Conservation (phyloP, 805 yeast species). For the Metschnikowia lunata region DNA sequence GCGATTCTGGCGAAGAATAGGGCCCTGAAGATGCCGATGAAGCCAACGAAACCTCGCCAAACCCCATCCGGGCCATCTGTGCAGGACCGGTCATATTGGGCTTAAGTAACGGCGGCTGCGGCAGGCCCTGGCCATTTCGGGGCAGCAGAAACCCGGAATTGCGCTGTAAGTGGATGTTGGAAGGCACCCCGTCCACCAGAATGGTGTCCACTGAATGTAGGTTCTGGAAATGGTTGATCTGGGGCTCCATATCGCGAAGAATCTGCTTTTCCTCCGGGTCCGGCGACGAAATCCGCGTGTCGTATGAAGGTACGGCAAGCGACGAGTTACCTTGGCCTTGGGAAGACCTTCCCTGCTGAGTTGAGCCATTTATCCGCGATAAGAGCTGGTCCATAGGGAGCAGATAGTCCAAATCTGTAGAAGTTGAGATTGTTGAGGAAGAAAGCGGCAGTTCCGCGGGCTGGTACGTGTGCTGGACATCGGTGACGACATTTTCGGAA, state of each 20-base stretch:
- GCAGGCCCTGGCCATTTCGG: conserved; percentile 7
- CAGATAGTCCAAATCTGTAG: conserved; percentile 48
- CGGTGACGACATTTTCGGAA: conserved; percentile 59
- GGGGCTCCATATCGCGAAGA: conserved; percentile 68
- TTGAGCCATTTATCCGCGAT: conserved; percentile 32
- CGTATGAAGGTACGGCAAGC: conserved; percentile 11
- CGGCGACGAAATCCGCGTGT: conserved; percentile 15
- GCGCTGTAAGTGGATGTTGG: conserved; percentile 42
- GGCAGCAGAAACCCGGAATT: conserved; percentile 12
- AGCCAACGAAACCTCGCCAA: not conserved
- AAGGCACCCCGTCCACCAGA: conserved; percentile 64
- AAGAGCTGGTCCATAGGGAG: conserved; percentile 77
- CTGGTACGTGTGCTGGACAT: conserved; percentile 26
- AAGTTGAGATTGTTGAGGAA: conserved; percentile 14
- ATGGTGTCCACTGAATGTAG: conserved; percentile 73
- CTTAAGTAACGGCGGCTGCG: conserved; percentile 22
- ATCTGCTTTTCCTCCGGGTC: conserved; percentile 68
- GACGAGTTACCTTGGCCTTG: too few relatives aligned
- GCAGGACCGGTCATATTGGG: conserved; percentile 48
- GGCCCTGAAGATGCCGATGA: not conserved
- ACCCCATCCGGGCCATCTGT: conserved; percentile 33
- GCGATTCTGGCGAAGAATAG: not conserved
- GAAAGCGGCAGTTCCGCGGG: conserved; percentile 10
- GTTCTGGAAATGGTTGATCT: conserved; percentile 63
- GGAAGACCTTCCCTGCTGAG: not conserved